Evolutionary conservation across 2,329 filamentous ascomycete species (phyloP), one percentile per base, ranked within the genome.

Genomic region (Tolypocladium amazonense): DNA sequence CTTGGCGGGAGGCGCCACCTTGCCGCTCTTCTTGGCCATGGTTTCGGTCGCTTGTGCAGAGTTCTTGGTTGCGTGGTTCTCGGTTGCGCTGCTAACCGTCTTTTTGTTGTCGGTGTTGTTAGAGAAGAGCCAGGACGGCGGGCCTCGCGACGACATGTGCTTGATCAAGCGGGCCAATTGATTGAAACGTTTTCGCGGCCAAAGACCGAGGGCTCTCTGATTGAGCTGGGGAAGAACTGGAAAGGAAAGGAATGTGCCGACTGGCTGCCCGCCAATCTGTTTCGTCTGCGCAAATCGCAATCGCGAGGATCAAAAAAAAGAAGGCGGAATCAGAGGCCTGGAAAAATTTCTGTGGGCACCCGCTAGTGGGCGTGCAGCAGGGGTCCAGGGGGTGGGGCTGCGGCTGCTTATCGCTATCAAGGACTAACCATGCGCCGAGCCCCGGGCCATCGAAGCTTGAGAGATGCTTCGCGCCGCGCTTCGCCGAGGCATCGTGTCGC

Each of bases 121-220:
- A 55, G 74, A 73, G 63, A 78, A 78, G 58, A 78, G 71, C 76
- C 76, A 78, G 56, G 73, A 65, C 35, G 76, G 76, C 65, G 70
- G 74, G 58, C 65, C 64, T 58, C 58, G 66, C 60, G 56, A 66
- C 59, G 71, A 72, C 73, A 76, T 76, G 67, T 50, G 53, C 58
- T 25, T 50, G 12, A 4, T 69, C 66, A 14, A 20, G 38, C 35
- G 8, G n/a, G 18, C 25, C 27, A n/a, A 33, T 53, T 12, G 18
- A n/a, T 33, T 12, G 14, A n/a, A 12, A 1, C 1, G 18, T 6
- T 33, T 4, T 12, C 27, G 27, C 27, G n/a, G 50, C 18, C 50
- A 33, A 53, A n/a, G 27, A 33, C 4, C 1, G 27, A 33, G 12
- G n/a, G 4, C 18, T n/a, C 27, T 9, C 2, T 9, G 18, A 53